phyloP scores from a whole-genome alignment of 1,284 basidiomycete genomes.

The Heterobasidion occidentale region DNA sequence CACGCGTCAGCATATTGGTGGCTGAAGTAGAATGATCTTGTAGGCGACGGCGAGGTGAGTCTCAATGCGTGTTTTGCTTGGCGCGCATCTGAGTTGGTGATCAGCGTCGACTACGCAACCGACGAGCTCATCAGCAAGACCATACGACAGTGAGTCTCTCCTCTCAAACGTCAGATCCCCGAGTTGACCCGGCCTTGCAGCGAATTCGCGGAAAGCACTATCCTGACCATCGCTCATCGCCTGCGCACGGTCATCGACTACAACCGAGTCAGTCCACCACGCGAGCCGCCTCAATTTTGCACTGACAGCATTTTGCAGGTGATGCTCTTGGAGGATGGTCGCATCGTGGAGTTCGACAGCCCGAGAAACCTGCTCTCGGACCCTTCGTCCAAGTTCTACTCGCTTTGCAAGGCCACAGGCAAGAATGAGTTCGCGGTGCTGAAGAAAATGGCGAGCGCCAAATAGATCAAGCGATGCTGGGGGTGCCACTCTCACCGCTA shows the following conservation, averaged over 20 bases:
- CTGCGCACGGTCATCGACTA: conserved; percentile 59
- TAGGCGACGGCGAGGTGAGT: conserved; percentile 59
- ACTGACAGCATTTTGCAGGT: conserved; percentile 34
- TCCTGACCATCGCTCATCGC: conserved; percentile 55
- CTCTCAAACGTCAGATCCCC: conserved; percentile 6
- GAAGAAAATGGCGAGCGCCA: conserved; percentile 53
- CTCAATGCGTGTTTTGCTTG: background rate
- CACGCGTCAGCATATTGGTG: no score
- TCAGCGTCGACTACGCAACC: conserved; percentile 70
- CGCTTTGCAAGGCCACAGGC: conserved; percentile 78
- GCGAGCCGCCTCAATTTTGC: background rate
- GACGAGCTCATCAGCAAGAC: conserved; percentile 70
- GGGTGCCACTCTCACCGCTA: background rate
- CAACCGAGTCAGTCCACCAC: conserved; percentile 34
- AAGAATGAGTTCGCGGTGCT: conserved; percentile 72
- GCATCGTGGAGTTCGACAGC: conserved; percentile 77
- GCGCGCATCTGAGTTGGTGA: conserved; percentile 4
- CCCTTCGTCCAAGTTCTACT: conserved; percentile 62
- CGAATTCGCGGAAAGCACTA: conserved; percentile 51
- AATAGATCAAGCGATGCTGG: background rate
- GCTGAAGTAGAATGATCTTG: no score
- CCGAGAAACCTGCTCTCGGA: conserved; percentile 65
- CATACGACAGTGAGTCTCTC: conserved; percentile 52
- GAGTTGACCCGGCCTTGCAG: conserved; percentile 31
- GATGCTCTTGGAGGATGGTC: conserved; percentile 84